Conservation (phyloP, 768 basidiomycete species). For the Podaxis mareebaensis region DNA sequence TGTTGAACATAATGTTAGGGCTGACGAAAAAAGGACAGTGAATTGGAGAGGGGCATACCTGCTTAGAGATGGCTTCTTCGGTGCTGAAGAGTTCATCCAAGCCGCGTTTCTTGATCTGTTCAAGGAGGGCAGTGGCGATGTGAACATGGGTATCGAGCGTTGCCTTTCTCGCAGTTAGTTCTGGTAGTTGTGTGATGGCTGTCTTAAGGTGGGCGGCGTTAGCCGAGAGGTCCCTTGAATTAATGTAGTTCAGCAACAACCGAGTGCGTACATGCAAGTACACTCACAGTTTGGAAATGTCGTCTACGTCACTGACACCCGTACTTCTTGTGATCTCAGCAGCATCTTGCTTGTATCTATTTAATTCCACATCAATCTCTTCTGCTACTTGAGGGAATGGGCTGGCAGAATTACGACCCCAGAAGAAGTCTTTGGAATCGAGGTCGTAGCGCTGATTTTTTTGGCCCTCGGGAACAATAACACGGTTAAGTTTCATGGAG, state of each 20-base stretch:
- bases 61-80: slow-evolving; percentile 88
- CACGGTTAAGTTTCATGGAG: slow-evolving; percentile 94
- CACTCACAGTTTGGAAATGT: slow-evolving; percentile 88
- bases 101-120: slow-evolving; percentile 93
- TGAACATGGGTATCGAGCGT: slow-evolving; percentile 99
- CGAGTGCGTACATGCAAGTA: neutral
- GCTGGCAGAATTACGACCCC: slow-evolving; percentile 93
- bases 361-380: slow-evolving; percentile 91
- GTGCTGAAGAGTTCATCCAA: slow-evolving; percentile 97
- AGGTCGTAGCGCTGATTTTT: slow-evolving; percentile 90
- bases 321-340: slow-evolving; percentile 96
- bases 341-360: slow-evolving; percentile 92
- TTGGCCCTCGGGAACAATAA: slow-evolving; percentile 71
- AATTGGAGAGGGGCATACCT: slow-evolving; percentile 44
- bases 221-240: slow-evolving; percentile 76
- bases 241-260: neutral
- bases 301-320: slow-evolving; percentile 93
- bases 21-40: neutral
- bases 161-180: slow-evolving; percentile 94
- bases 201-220: slow-evolving; percentile 96
- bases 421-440: slow-evolving; percentile 98
- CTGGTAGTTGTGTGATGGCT: slow-evolving; percentile 95
- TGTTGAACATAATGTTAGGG: slow-evolving; percentile 27
- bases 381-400: slow-evolving; percentile 99
- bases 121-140: slow-evolving; percentile 92